These are phyloP conservation scores for Pterulicium gracile DNA, from an alignment of 1,284 basidiomycete species.

Conservation along the genomic window DNA sequence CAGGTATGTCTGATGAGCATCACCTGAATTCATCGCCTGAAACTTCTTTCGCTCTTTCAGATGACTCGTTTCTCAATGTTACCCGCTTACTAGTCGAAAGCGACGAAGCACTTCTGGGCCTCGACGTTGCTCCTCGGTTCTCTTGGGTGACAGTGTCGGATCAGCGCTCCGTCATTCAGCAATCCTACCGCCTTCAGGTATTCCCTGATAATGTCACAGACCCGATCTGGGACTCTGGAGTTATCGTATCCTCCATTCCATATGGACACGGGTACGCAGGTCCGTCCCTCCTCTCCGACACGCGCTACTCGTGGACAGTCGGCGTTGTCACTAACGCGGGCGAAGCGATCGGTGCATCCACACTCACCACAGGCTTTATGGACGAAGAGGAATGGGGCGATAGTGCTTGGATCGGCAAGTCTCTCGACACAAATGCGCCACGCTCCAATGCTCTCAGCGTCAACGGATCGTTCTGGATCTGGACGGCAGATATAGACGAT, in stretches of 20 bases:
- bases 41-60: background rate
- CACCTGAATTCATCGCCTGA: too few relatives aligned
- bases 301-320: constrained; percentile 17
- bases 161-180: constrained; percentile 12
- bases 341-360: constrained; percentile 14
- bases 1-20: too few relatives aligned
- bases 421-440: constrained; percentile 7
- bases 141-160: constrained; percentile 16
- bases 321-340: constrained; percentile 15
- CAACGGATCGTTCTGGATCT: constrained; percentile 19
- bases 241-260: constrained; percentile 13
- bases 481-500: constrained; percentile 15
- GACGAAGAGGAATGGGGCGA: constrained; percentile 14
- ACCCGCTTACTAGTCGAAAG: constrained; percentile 14
- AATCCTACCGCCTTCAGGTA: constrained; percentile 15
- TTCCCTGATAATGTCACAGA: constrained; percentile 12
- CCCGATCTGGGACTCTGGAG: constrained; percentile 17
- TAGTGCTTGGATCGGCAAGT: constrained; percentile 19
- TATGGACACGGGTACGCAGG: constrained; percentile 17
- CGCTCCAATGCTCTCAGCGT: constrained; percentile 11
- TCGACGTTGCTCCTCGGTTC: constrained; percentile 16
- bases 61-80: constrained; percentile 5
- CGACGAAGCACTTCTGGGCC: constrained; percentile 12
- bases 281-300: constrained; percentile 16
- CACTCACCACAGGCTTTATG: constrained; percentile 18